Evolutionary conservation across 1,284 basidiomycete genomes (phyloP).

Genomic region (Trichosporon faecale): DNA sequence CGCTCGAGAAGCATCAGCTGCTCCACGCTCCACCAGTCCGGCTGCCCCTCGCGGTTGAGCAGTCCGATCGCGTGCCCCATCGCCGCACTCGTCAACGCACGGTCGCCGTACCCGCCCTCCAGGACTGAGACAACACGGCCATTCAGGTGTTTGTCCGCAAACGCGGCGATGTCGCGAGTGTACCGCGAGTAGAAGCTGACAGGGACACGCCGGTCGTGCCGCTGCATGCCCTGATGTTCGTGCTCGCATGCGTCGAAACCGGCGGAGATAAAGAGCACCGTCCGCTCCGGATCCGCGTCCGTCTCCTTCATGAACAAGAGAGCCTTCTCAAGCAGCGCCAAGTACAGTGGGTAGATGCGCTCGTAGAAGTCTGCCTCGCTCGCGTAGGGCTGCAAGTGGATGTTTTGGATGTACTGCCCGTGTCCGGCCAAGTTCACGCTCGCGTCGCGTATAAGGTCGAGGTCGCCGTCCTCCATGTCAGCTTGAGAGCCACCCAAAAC

Average conservation of each 20-base stretch:
- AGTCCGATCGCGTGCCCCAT: constrained; percentile 76
- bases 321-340: constrained; percentile 68
- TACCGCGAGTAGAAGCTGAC: constrained; percentile 80
- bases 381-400: constrained; percentile 76
- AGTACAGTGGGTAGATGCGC: constrained; percentile 69
- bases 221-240: constrained; percentile 85
- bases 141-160: constrained; percentile 65
- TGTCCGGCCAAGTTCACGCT: constrained; percentile 77
- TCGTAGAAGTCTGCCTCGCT: constrained; percentile 74
- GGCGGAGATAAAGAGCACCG: constrained; percentile 69
- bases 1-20: constrained; percentile 71
- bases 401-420: constrained; percentile 87
- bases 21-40: constrained; percentile 66
- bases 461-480: constrained; percentile 69
- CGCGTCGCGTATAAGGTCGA: constrained; percentile 74
- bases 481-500: constrained; percentile 15
- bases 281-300: constrained; percentile 64
- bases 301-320: constrained; percentile 68
- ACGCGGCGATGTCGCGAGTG: constrained; percentile 65
- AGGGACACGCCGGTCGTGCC: constrained; percentile 87
- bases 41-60: constrained; percentile 54
- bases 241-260: constrained; percentile 95
- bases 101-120: constrained; percentile 92
- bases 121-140: constrained; percentile 82
- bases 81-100: constrained; percentile 74